phyloP scores from a whole-genome alignment of 148 eudicot genomes.

The Rhododendron vialii region DNA sequence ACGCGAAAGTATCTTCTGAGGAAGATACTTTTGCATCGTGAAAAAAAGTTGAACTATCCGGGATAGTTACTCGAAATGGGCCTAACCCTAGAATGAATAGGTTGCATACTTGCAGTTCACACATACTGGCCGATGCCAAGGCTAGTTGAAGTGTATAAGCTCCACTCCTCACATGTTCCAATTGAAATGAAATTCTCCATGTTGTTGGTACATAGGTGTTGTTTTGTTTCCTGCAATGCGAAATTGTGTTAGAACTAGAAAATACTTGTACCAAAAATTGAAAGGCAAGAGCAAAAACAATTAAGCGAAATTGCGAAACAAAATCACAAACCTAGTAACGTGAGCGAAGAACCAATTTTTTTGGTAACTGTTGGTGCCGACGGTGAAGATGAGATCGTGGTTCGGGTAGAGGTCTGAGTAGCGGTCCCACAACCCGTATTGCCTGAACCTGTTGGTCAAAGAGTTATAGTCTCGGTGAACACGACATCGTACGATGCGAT shows the following conservation, averaged over 20 bases:
- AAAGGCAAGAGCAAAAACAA: not conserved
- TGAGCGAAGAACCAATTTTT: constrained; percentile 80
- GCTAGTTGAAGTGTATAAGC: constrained; percentile 65
- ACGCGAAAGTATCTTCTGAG: no score
- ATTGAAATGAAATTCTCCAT: constrained; percentile 51
- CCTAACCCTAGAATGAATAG: not conserved
- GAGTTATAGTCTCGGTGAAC: not conserved
- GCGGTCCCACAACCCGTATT: constrained; percentile 68
- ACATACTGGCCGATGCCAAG: constrained; percentile 54
- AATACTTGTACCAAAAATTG: not conserved
- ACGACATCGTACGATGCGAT: not conserved
- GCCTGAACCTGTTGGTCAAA: constrained; percentile 41
- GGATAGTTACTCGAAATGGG: not conserved
- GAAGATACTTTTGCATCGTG: no score
- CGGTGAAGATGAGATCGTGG: constrained; percentile 53
- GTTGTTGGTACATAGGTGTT: constrained; percentile 41
- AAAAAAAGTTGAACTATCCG: no score
- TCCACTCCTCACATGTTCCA: constrained; percentile 23
- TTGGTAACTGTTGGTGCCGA: constrained; percentile 47
- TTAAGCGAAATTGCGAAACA: no score
- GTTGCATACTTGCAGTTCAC: constrained; percentile 56
- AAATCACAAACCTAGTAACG: constrained; percentile 34
- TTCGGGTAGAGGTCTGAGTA: constrained; percentile 60
- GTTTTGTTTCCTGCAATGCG: constrained; percentile 32
- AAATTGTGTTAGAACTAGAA: not conserved